These are phyloP conservation scores for Penicillium samsonianum DNA, from an alignment of 495 filamentous ascomycete species.

Conservation along the genomic window DNA sequence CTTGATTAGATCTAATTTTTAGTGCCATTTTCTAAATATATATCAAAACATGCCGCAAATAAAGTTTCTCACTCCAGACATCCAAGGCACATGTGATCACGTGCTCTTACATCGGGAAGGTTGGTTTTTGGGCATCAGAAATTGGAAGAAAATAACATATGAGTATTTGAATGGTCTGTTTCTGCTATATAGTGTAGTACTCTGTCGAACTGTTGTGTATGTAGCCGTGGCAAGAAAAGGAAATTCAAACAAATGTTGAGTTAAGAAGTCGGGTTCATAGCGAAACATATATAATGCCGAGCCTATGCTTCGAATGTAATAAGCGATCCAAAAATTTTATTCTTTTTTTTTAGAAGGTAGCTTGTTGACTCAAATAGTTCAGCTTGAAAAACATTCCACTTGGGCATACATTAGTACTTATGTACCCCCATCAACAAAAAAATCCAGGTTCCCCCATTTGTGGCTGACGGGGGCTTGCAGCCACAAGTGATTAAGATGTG, in stretches of 20 bases:
- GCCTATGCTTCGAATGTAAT: neutral
- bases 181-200: neutral
- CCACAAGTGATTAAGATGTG: neutral
- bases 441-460: neutral
- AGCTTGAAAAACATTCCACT: neutral
- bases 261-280: neutral
- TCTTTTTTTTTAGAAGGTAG: no score
- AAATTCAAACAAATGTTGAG: neutral
- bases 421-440: neutral
- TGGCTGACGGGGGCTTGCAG: constrained; percentile 8
- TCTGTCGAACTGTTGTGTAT: neutral
- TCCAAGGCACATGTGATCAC: neutral
- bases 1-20: neutral
- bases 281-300: neutral
- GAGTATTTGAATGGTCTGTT: neutral
- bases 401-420: neutral
- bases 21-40: neutral
- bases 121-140: neutral
- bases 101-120: neutral
- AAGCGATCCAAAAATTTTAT: neutral
- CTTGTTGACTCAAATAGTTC: neutral
- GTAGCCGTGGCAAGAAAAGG: neutral
- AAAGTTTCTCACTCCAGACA: neutral
- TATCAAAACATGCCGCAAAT: neutral
- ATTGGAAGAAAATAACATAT: neutral